These are phyloP conservation scores for Raphanus hybrid DNA, from an alignment of 441 rosid genomes.

Conservation along the genomic window DNA sequence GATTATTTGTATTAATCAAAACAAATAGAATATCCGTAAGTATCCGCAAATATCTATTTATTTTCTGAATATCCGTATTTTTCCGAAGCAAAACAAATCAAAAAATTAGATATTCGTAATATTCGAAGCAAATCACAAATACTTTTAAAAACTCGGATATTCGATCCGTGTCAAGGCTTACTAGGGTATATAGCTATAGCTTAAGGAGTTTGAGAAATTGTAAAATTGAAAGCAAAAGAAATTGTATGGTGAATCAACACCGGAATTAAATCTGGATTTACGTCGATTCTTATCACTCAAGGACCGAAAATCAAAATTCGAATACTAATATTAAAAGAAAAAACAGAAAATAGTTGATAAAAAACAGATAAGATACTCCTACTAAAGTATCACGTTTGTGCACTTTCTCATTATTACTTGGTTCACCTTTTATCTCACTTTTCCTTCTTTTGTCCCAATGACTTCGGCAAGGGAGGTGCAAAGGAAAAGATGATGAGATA, in stretches of 20 bases:
- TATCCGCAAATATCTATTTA: too few relatives aligned
- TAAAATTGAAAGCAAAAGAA: not conserved
- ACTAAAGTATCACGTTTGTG: conserved; percentile 17
- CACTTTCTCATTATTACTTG: conserved; percentile 26
- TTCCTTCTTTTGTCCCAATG: conserved; percentile 22
- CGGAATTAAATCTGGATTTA: not conserved
- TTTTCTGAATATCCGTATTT: too few relatives aligned
- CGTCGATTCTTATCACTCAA: not conserved
- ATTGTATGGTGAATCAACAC: not conserved
- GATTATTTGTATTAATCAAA: too few relatives aligned
- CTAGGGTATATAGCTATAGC: too few relatives aligned
- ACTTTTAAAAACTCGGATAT: too few relatives aligned
- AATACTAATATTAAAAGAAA: not conserved
- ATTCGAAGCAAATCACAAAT: too few relatives aligned
- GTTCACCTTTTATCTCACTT: conserved; percentile 10
- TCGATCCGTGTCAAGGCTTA: too few relatives aligned
- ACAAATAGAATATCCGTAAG: too few relatives aligned
- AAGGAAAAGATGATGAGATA: too few relatives aligned
- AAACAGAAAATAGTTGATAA: not conserved
- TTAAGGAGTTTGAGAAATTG: not conserved
- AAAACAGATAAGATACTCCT: conserved; percentile 23
- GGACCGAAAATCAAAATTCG: not conserved
- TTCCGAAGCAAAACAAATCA: too few relatives aligned
- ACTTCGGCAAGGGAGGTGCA: conserved; percentile 1
- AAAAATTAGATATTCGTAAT: too few relatives aligned